phyloP scores from a whole-genome alignment of 2,329 filamentous ascomycete genomes.

The Botrytis fabae region DNA sequence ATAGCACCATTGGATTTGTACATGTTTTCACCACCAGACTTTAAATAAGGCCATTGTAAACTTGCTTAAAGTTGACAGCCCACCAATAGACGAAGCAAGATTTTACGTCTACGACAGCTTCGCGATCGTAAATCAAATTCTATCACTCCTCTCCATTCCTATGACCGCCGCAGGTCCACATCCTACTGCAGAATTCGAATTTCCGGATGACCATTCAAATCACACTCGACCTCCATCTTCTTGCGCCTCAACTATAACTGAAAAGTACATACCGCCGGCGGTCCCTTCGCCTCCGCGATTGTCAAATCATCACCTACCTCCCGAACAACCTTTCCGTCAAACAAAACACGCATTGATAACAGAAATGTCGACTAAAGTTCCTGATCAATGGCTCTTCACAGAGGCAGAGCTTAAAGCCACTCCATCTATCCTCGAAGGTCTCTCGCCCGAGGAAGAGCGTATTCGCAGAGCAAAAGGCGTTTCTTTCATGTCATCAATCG shows the following conservation, averaged over 20 bases:
- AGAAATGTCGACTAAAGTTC: conserved; percentile 42
- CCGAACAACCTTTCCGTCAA: conserved; percentile 35
- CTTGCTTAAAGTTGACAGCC: background rate
- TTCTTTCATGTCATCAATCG: conserved; percentile 94
- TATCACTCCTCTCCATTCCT: conserved; percentile 8
- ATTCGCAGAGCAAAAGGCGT: conserved; percentile 84
- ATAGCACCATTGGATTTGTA: background rate
- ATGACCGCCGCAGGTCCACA: conserved; percentile 23
- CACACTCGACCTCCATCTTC: conserved; percentile 17
- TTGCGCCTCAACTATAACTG: conserved; percentile 46
- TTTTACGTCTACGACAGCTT: background rate
- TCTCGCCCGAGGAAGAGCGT: conserved; percentile 74
- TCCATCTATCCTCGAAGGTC: conserved; percentile 81
- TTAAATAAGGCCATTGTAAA: background rate
- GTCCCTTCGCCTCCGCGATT: conserved; percentile 61
- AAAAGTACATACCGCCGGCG: conserved; percentile 54
- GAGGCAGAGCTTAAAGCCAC: conserved; percentile 78
- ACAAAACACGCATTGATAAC: conserved; percentile 17
- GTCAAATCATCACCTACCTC: conserved; percentile 56
- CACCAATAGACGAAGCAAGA: background rate
- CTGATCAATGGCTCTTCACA: conserved; percentile 84
- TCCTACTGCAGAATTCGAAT: conserved; percentile 16
- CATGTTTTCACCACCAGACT: background rate
- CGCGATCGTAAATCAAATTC: conserved; percentile 10
- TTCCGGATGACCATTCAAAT: conserved; percentile 17